These are phyloP conservation scores for Neofusicoccum sp. DNA, from an alignment of 2,329 filamentous ascomycete species.

Conservation along the genomic window DNA sequence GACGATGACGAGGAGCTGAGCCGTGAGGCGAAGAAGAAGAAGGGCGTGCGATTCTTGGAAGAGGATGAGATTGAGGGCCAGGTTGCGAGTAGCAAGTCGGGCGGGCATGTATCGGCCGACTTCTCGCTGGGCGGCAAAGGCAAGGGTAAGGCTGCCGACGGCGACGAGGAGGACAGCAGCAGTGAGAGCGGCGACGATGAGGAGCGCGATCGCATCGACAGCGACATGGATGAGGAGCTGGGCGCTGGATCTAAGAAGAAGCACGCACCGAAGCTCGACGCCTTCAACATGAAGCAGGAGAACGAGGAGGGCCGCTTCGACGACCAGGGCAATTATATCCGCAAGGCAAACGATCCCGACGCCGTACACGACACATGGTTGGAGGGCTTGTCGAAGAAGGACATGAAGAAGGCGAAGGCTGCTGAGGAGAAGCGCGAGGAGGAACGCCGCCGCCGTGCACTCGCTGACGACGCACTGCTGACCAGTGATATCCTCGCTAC, in stretches of 20 bases:
- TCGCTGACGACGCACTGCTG: conserved; percentile 73
- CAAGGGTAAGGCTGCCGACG: conserved; percentile 38
- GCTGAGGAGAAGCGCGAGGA: conserved; percentile 84
- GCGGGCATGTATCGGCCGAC: conserved; percentile 65
- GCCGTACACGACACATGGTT: conserved; percentile 91
- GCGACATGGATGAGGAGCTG: conserved; percentile 81
- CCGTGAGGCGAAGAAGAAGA: conserved; percentile 58
- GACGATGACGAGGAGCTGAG: conserved; percentile 58
- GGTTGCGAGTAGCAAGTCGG: conserved; percentile 71
- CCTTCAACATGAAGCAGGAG: conserved; percentile 90
- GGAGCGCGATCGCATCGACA: conserved; percentile 65
- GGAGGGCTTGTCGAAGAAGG: conserved; percentile 88
- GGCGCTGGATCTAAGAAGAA: conserved; percentile 89
- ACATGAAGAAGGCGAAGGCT: conserved; percentile 84
- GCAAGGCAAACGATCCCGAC: conserved; percentile 86
- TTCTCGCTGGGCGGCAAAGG: conserved; percentile 63
- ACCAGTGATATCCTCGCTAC: conserved; percentile 72
- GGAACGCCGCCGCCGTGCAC: conserved; percentile 70
- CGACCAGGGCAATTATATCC: conserved; percentile 85
- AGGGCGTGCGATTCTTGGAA: conserved; percentile 62
- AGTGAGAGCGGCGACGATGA: conserved; percentile 65
- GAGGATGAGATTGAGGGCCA: conserved; percentile 76
- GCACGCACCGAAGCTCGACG: conserved; percentile 91
- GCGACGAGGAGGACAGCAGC: conserved; percentile 57
- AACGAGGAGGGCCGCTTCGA: conserved; percentile 94